phyloP scores from a whole-genome alignment of 108 stramenopile genomes.

The Nannochloropsis gaditana region DNA sequence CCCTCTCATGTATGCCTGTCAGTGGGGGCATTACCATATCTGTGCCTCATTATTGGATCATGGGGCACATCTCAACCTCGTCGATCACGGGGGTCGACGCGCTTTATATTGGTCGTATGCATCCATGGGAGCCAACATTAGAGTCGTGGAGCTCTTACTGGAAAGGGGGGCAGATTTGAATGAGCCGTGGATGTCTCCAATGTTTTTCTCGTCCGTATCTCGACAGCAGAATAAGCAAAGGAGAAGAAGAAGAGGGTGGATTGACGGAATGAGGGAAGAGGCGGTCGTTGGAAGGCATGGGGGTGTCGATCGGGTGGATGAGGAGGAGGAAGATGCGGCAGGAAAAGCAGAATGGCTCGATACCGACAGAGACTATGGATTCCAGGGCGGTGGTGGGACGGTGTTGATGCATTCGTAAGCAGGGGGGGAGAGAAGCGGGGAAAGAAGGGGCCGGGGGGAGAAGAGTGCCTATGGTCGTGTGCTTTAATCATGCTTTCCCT shows the following conservation, averaged over 20 bases:
- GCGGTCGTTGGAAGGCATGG: background rate
- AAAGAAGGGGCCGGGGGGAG: background rate
- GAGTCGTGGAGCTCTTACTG: slow-evolving; percentile 1
- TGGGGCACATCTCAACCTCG: background rate
- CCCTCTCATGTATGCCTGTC: background rate
- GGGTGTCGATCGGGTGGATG: background rate
- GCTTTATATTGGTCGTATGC: background rate
- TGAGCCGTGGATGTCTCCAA: background rate
- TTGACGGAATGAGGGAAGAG: background rate
- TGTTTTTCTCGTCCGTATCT: background rate
- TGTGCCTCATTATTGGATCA: background rate
- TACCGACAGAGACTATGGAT: background rate
- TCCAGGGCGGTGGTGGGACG: background rate
- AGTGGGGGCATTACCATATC: background rate
- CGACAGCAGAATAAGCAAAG: background rate
- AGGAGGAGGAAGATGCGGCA: background rate
- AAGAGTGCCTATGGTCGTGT: background rate
- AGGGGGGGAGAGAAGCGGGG: background rate
- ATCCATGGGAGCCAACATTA: background rate
- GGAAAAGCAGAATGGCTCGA: too few relatives aligned
- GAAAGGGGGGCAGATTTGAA: background rate
- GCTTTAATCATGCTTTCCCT: too few relatives aligned
- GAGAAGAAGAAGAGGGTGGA: background rate
- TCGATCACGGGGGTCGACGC: background rate
- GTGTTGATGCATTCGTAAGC: background rate